These are phyloP conservation scores for Gastrolobium bilobum DNA, from an alignment of 306 rosid species.

Conservation along the genomic window DNA sequence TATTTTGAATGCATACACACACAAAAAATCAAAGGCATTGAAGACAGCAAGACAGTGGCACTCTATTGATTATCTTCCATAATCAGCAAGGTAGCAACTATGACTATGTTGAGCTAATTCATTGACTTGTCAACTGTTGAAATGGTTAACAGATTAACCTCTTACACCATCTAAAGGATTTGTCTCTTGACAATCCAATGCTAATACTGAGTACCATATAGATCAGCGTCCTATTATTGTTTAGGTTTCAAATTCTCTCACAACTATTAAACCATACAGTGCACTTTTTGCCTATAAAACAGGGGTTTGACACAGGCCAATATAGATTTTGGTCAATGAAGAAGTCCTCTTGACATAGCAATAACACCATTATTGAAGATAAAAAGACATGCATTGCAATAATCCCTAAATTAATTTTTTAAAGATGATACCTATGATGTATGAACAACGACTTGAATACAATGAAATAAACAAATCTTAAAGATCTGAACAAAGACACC, in stretches of 20 bases:
- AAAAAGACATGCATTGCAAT: background rate
- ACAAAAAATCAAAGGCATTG: conserved; percentile 46
- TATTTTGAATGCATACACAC: conserved; percentile 52
- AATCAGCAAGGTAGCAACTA: conserved; percentile 46
- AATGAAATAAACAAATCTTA: conserved; percentile 30
- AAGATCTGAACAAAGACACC: background rate
- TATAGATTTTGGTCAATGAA: conserved; percentile 37
- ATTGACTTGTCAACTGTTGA: conserved; percentile 32
- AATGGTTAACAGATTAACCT: conserved; percentile 36
- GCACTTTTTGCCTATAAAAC: background rate
- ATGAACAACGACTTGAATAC: conserved; percentile 22
- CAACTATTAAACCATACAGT: conserved; percentile 4
- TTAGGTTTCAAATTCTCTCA: conserved; percentile 26
- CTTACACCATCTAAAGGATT: conserved; percentile 46
- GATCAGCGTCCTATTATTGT: conserved; percentile 14
- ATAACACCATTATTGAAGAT: conserved; percentile 22
- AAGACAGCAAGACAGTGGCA: conserved; percentile 53
- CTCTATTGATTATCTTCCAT: conserved; percentile 48
- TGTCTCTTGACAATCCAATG: conserved; percentile 38
- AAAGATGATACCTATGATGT: background rate
- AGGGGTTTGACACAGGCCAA: conserved; percentile 15
- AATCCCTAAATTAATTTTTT: background rate
- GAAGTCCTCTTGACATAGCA: background rate
- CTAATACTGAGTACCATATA: conserved; percentile 35
- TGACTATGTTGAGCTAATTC: conserved; percentile 45